Base-by-base conservation (phyloP, 2,329 filamentous ascomycete genomes). In the Elsinoe arachidis region DNA sequence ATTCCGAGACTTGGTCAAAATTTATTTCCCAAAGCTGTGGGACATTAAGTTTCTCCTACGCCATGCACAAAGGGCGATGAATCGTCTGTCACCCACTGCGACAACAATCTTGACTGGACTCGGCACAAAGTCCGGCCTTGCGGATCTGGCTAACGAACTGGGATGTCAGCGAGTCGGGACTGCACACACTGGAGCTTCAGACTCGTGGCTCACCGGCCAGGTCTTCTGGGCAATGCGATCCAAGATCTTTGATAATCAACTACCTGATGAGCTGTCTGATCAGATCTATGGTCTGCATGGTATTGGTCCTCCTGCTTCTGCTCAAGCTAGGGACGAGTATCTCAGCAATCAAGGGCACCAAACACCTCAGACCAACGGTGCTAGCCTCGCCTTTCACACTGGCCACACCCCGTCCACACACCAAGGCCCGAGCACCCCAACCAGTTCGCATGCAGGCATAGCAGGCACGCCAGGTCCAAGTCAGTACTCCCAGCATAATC, bases 21-120 rank as follows among this genome's bases (percentile, higher is more conserved):
- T 89, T 47, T 97, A 92, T 78, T 99, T 99, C 71, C 93, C 93
- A 0, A 86, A 86, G 15, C 83, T 95, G 0, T 95, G 93, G 70
- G 93, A 99, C 69, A 93, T 99, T 64, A 99, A 99, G 75, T 95
- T 93, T 70, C 81, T 99, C 39, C 92, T 96, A 82, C 95, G 96
- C 70, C 85, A 90, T 66, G 90, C 90, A 74, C 68, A 86, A 83
- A 47, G 74, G 23, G 69, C 71, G 55, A 70, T 70, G 30, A 63
- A 63, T 12, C 65, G 68, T 19, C 76, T 80, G 56, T 86, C 88
- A 59, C 79, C 81, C 2, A 76, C 77, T 58, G 86, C 83, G 14
- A 77, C 80, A 21, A 87, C 90, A 67, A 87, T 96, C 58, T 77
- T 97, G 61, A 83, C 86, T 62, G 89, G 88, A 63, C 86, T 96